Evolutionary conservation across 805 yeast genomes (phyloP).

Genomic region (Kregervanrija fluxuum): DNA sequence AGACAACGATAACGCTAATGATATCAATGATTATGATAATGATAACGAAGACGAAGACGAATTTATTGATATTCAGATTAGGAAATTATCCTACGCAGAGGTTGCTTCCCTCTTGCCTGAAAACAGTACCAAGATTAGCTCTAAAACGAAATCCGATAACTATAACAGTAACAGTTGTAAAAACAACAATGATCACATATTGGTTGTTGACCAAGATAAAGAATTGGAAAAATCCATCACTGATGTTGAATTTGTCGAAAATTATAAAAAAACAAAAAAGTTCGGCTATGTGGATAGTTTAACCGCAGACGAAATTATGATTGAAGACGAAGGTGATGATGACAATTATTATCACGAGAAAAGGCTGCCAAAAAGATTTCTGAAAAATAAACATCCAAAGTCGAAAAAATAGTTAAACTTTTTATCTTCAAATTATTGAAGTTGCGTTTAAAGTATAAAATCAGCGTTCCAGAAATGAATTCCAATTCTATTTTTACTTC

Average conservation of each 20-base stretch:
- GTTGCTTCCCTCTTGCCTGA: constrained; percentile 32
- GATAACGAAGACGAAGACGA: constrained; percentile 28
- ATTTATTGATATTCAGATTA: constrained; percentile 38
- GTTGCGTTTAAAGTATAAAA: no score
- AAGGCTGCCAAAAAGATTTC: constrained; percentile 1
- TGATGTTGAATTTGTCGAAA: constrained; percentile 25
- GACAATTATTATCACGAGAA: neutral
- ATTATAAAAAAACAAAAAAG: constrained; percentile 12
- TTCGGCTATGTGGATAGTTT: neutral
- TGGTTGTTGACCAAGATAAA: constrained; percentile 24
- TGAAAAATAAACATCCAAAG: neutral
- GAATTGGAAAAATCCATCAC: constrained; percentile 27
- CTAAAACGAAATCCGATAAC: no score
- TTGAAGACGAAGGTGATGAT: neutral
- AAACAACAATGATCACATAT: neutral
- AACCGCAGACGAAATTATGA: neutral
- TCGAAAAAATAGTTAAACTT: neutral
- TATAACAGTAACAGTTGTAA: neutral
- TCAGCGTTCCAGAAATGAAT: no score
- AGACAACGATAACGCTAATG: neutral
- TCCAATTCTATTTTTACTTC: no score
- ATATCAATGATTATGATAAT: constrained; percentile 5
- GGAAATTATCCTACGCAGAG: constrained; percentile 47
- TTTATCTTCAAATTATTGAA: no score
- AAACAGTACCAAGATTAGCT: neutral